Evolutionary conservation across 108 stramenopile species (phyloP).

Genomic region (Nitzschia putrida): DNA sequence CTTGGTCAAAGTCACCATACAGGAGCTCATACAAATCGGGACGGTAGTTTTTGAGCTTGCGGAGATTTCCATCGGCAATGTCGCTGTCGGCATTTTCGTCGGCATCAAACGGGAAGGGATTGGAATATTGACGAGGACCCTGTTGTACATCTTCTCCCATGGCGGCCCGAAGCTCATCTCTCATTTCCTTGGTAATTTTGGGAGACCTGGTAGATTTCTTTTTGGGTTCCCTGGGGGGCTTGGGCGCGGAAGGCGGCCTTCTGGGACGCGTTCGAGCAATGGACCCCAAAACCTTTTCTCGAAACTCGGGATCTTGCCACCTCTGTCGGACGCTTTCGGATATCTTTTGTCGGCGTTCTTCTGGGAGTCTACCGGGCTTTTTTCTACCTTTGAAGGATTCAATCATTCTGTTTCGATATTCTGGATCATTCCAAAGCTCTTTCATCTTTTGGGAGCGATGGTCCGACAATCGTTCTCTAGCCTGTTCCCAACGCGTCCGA

Average conservation of each 20-base stretch:
- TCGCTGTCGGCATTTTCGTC: constrained; percentile 15
- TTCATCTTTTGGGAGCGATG: constrained; percentile 56
- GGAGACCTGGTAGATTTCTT: background rate
- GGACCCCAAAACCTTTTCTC: constrained; percentile 50
- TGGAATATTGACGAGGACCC: no score
- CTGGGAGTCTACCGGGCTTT: constrained; percentile 23
- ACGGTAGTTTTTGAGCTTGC: constrained; percentile 27
- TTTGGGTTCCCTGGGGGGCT: no score
- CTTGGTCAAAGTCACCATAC: background rate
- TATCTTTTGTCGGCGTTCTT: constrained; percentile 40
- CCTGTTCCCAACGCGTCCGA: background rate
- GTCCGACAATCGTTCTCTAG: no score
- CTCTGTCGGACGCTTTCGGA: constrained; percentile 67
- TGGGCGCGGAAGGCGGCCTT: no score
- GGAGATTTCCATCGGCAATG: constrained; percentile 46
- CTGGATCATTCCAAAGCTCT: constrained; percentile 77
- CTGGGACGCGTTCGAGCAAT: no score
- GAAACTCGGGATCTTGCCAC: constrained; percentile 84
- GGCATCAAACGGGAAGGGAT: no score
- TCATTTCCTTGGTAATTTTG: background rate
- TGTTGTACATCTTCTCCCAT: no score
- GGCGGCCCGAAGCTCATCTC: background rate
- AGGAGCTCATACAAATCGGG: background rate
- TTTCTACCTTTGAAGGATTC: background rate
- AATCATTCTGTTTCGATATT: constrained; percentile 64